Evolutionary conservation across 2,329 filamentous ascomycete genomes (phyloP), one percentile per base, ranked within the genome.

Genomic region (Curvularia hawaiiensis): DNA sequence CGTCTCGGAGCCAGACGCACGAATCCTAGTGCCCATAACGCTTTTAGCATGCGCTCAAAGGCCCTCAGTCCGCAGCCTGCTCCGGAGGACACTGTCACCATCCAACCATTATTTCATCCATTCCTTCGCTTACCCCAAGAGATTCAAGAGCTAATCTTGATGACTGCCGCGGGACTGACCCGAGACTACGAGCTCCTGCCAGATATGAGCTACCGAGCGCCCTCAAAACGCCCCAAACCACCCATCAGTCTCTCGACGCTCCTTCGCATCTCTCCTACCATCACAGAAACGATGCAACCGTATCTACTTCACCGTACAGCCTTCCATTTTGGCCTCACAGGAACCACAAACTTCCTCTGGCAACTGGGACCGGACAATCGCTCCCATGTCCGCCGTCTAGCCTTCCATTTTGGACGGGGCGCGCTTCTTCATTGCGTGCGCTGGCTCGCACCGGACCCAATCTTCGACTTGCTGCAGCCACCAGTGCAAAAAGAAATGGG

Each of bases 401-500:
- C 62, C 24, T 70, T 62, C 24, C 54, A 65, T 30, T 71, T 69
- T 50, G 59, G 41, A 12, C 61, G 56, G 9, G 46, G 51, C 0
- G 70, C 69, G 10, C 50, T 69, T 1, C 51, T 73, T 10, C 71
- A 74, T 33, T 72, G 66, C 35, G 59, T 72, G 8, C 67, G 72
- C 12, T 75, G 72, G 72, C 52, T 73, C 2, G 65, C 68, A 3
- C 68, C 71, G 4, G 70, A 73, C 28, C 54, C 58, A 1, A 26
- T 75, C 7, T 73, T 71, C 40, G 54, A 61, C 5, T 59, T 74
- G 1, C 64, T 75, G 49, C 63, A 70, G 28, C 68, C 70, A 0
- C 67, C 68, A 22, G 5, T 62, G 68, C 16, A 50, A 35, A 26
- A 65, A 64, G 2, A 61, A 1, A 67, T 69, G 3, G 51, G 43